A percentile compares a stretch with the other conserved stretches of the same genome.
These are phyloP conservation scores for Lumnitzera littorea DNA, from an alignment of 345 rosid genomes.

Conservation along the genomic window DNA sequence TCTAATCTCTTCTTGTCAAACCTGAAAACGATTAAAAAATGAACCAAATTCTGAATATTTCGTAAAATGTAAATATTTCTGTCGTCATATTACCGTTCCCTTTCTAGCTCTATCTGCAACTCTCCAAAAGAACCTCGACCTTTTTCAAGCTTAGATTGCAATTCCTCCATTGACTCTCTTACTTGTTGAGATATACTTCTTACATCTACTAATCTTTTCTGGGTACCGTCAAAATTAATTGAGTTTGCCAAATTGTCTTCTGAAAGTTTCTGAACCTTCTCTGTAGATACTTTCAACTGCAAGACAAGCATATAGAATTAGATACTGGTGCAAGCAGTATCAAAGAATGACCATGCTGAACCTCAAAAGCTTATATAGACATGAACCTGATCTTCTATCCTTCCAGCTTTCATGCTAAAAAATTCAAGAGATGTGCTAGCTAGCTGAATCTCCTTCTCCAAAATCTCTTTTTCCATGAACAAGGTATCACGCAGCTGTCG, in stretches of 20 bases:
- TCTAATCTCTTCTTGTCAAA: constrained; percentile 68
- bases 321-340: not conserved
- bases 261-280: constrained; percentile 64
- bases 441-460: constrained; percentile 69
- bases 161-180: constrained; percentile 57
- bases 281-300: constrained; percentile 68
- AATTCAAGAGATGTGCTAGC: constrained; percentile 59
- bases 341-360: not conserved
- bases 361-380: not conserved
- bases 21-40: constrained; percentile 29
- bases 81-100: constrained; percentile 48
- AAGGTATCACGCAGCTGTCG: constrained; percentile 66
- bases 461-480: constrained; percentile 44
- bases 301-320: constrained; percentile 12
- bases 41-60: not conserved
- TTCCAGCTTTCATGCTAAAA: constrained; percentile 51
- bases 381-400: constrained; percentile 87
- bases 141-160: constrained; percentile 52
- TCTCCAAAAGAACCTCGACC: constrained; percentile 42
- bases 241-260: constrained; percentile 59
- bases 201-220: constrained; percentile 53
- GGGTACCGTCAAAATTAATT: constrained; percentile 40
- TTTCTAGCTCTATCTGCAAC: constrained; percentile 56
- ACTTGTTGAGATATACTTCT: constrained; percentile 51
- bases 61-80: not conserved